A percentile compares a stretch with the other conserved stretches of the same genome.
Evolutionary conservation across 2,329 filamentous ascomycete species (phyloP).

Genomic region (Chaetomium globosum): DNA sequence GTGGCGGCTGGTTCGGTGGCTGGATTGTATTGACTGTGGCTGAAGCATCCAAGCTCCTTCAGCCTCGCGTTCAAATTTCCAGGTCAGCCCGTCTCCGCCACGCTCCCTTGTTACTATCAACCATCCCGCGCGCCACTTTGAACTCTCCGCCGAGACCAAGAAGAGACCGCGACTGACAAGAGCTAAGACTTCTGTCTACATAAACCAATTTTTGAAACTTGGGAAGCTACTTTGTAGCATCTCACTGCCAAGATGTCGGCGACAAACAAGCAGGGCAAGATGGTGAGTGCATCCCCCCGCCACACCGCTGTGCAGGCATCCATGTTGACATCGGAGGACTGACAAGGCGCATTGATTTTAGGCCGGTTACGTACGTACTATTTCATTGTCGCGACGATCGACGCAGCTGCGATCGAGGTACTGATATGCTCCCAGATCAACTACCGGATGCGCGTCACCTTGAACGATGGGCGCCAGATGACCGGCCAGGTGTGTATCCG

Average conservation of each 20-base stretch:
- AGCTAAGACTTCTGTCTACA: constrained; percentile 44
- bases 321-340: constrained; percentile 60
- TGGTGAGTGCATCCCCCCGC: constrained; percentile 69
- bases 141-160: constrained; percentile 45
- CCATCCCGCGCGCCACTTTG: constrained; percentile 48
- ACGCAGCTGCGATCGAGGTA: neutral
- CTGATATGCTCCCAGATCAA: constrained; percentile 71
- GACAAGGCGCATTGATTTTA: constrained; percentile 57
- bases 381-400: too few relatives aligned
- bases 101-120: constrained; percentile 24
- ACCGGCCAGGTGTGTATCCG: constrained; percentile 53
- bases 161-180: constrained; percentile 46
- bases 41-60: constrained; percentile 37
- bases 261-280: constrained; percentile 94
- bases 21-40: constrained; percentile 19
- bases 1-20: constrained; percentile 14
- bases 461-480: constrained; percentile 95
- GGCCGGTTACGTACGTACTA: constrained; percentile 69
- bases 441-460: constrained; percentile 96
- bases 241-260: constrained; percentile 63
- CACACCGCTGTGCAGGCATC: constrained; percentile 44
- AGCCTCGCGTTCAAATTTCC: constrained; percentile 48
- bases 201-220: constrained; percentile 50
- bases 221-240: constrained; percentile 50
- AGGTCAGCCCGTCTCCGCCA: constrained; percentile 42